Conservation (phyloP, 805 yeast genomes). For the Saturnispora saitoi region DNA sequence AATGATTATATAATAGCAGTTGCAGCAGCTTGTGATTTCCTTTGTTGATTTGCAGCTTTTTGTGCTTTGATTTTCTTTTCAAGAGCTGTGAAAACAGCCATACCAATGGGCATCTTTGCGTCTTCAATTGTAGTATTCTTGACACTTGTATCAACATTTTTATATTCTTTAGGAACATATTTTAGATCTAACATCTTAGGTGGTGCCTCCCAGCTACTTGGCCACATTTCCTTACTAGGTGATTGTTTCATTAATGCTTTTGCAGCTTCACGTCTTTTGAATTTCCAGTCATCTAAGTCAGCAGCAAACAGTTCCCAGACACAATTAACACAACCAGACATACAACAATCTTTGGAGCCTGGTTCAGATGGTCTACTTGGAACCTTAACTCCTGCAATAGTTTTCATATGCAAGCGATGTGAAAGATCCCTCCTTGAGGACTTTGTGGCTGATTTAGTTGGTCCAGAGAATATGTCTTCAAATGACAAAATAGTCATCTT, state of each 20-base stretch:
- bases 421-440: conserved; percentile 32
- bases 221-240: conserved; percentile 44
- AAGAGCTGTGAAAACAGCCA: conserved; percentile 75
- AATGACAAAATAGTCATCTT: conserved; percentile 11
- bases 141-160: conserved; percentile 2
- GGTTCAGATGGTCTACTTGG: conserved; percentile 86
- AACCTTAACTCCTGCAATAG: conserved; percentile 60
- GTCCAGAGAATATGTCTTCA: conserved; percentile 25
- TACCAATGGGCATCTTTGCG: conserved; percentile 58
- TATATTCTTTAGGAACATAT: conserved; percentile 36
- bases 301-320: conserved; percentile 93
- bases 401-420: conserved; percentile 25
- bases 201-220: conserved; percentile 54
- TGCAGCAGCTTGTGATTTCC: not conserved
- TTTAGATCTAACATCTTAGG: conserved; percentile 32
- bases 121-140: conserved; percentile 23
- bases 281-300: conserved; percentile 78
- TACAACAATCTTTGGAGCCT: conserved; percentile 73
- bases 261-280: conserved; percentile 50
- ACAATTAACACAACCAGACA: conserved; percentile 95
- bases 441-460: conserved; percentile 25
- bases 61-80: conserved; percentile 52
- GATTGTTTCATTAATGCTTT: conserved; percentile 24
- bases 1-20: not conserved
- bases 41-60: not conserved